Percentiles rank a stretch among this genome's conserved stretches.
Evolutionary conservation across 2,329 filamentous ascomycete species (phyloP).

Genomic region (Colletotrichum somersetense): DNA sequence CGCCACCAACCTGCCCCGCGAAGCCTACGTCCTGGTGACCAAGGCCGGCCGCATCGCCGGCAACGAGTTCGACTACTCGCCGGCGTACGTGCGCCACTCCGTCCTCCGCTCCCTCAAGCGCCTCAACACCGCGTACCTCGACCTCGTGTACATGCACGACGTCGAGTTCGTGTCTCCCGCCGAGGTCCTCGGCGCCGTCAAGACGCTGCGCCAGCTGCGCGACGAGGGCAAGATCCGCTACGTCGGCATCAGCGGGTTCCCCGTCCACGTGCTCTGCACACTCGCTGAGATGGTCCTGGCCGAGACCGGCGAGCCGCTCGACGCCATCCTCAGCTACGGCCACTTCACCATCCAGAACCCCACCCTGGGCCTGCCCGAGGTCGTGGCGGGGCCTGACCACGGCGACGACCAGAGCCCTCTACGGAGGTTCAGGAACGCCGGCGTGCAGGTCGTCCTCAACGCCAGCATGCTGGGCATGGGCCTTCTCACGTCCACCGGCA

Average conservation of each 20-base stretch:
- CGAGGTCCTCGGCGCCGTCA: slow-evolving; percentile 75
- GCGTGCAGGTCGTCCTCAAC: slow-evolving; percentile 87
- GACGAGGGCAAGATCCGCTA: slow-evolving; percentile 82
- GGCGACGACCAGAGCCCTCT: slow-evolving; percentile 87
- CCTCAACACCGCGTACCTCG: slow-evolving; percentile 75
- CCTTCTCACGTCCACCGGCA: slow-evolving; percentile 80
- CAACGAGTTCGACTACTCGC: slow-evolving; percentile 39
- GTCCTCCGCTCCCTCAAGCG: slow-evolving; percentile 74
- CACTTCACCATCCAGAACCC: slow-evolving; percentile 40
- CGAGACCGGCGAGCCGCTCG: slow-evolving; percentile 31
- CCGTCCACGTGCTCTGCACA: slow-evolving; percentile 79
- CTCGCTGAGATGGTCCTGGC: slow-evolving; percentile 64
- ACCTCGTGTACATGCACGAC: slow-evolving; percentile 86
- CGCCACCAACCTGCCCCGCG: slow-evolving; percentile 58
- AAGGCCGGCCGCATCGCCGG: slow-evolving; percentile 37
- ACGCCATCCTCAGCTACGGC: slow-evolving; percentile 34
- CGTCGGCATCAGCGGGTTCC: slow-evolving; percentile 93
- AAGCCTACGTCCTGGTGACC: slow-evolving; percentile 49
- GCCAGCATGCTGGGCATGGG: slow-evolving; percentile 95
- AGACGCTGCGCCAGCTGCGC: slow-evolving; percentile 80
- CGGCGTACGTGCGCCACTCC: slow-evolving; percentile 61
- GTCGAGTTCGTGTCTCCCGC: slow-evolving; percentile 79
- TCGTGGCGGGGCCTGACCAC: slow-evolving; percentile 89
- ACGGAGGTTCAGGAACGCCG: slow-evolving; percentile 73
- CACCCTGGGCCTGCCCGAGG: slow-evolving; percentile 76